Evolutionary conservation across 345 rosid genomes (phyloP).

Genomic region (Linum trigynum): DNA sequence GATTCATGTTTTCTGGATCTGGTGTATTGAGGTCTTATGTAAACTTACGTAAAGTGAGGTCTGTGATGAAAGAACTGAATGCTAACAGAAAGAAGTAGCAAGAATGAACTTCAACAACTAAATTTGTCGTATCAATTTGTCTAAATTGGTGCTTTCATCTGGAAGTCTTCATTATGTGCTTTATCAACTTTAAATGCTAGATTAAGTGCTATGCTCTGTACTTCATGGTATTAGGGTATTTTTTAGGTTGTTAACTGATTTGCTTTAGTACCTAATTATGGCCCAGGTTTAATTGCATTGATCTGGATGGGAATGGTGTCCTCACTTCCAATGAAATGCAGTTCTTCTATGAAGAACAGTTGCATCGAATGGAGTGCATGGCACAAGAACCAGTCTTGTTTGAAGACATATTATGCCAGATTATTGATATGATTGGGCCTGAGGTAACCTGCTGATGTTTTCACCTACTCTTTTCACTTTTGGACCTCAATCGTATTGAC

Average conservation of each 20-base stretch:
- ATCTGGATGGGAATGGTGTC: slow-evolving; percentile 1
- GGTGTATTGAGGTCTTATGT: too few species aligned
- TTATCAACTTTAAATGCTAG: not conserved
- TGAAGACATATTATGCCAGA: slow-evolving; percentile 2
- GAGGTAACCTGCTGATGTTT: not conserved
- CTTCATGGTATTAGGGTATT: not conserved
- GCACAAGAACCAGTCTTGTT: slow-evolving; percentile 1
- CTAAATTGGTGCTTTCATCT: not conserved
- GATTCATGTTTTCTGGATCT: too few species aligned
- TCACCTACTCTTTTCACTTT: not conserved
- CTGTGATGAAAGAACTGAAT: too few species aligned
- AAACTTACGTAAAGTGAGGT: too few species aligned
- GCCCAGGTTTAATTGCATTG: slow-evolving; percentile 3
- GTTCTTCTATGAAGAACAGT: slow-evolving; percentile 3
- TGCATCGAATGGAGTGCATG: slow-evolving; percentile 8
- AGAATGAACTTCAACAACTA: not conserved
- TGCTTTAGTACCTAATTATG: not conserved
- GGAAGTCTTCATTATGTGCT: too few species aligned
- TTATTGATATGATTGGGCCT: slow-evolving; percentile 1
- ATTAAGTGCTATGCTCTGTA: not conserved
- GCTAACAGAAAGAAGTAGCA: not conserved
- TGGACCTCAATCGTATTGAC: too few species aligned
- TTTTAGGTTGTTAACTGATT: not conserved
- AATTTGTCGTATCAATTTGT: too few species aligned
- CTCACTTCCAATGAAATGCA: slow-evolving; percentile 2